Conservation (phyloP, 2,329 filamentous ascomycete genomes). For the Epicoccum sorghinum region DNA sequence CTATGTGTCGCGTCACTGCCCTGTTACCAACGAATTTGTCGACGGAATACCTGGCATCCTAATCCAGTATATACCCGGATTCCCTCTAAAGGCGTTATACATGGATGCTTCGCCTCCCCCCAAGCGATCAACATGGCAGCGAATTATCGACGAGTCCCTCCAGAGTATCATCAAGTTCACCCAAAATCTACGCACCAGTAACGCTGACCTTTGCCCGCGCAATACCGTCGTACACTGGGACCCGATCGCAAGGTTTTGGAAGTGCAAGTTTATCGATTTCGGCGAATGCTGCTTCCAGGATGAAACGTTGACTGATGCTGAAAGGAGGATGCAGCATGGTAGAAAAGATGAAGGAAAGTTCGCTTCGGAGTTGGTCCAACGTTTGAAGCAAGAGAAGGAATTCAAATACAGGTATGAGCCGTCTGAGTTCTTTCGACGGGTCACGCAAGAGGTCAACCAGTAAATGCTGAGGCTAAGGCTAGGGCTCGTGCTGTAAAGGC, state of each 20-base stretch:
- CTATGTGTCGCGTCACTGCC: neutral
- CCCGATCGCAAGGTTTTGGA: neutral
- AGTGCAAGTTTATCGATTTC: neutral
- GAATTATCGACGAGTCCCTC: neutral
- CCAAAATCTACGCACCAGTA: neutral
- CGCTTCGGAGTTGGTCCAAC: too few species aligned
- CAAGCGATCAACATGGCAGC: neutral
- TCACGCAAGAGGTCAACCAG: too few species aligned
- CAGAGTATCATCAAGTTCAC: neutral
- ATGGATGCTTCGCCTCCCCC: neutral
- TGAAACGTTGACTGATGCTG: neutral
- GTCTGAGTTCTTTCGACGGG: too few species aligned
- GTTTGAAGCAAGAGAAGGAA: too few species aligned
- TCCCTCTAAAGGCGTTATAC: neutral
- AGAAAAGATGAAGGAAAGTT: too few species aligned
- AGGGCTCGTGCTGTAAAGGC: too few species aligned
- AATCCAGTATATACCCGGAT: neutral
- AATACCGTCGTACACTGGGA: neutral
- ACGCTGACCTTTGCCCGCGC: neutral
- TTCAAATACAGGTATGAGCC: too few species aligned
- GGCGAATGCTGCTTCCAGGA: neutral
- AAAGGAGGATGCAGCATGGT: neutral
- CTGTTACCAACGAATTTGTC: neutral
- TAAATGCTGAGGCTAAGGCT: too few species aligned
- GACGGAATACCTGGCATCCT: neutral